phyloP scores from a whole-genome alignment of 306 rosid genomes.

The Gastrolobium bilobum region DNA sequence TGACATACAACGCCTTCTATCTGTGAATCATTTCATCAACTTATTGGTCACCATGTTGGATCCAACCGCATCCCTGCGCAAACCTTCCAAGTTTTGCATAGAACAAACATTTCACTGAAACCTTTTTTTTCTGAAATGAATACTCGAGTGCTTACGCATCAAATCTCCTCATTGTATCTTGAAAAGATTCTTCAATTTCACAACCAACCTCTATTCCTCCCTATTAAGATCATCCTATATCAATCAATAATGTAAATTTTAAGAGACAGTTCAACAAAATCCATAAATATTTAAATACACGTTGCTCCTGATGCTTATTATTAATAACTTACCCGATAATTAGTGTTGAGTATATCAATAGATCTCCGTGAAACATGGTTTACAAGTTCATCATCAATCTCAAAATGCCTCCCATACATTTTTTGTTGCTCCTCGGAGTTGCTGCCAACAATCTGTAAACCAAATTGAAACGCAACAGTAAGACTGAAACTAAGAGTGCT shows the following conservation, averaged over 20 bases:
- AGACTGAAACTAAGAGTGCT: slow-evolving; percentile 1
- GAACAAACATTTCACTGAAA: slow-evolving; percentile 43
- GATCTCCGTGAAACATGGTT: slow-evolving; percentile 90
- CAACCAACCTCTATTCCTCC: slow-evolving; percentile 88
- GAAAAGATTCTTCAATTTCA: slow-evolving; percentile 84
- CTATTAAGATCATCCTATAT: slow-evolving; percentile 75
- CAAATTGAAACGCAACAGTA: slow-evolving; percentile 28
- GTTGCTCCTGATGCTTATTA: background rate
- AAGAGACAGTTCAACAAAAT: slow-evolving; percentile 24
- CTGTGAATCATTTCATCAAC: slow-evolving; percentile 16
- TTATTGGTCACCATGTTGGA: slow-evolving; percentile 32
- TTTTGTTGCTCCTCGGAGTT: slow-evolving; percentile 96
- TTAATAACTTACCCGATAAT: slow-evolving; percentile 79
- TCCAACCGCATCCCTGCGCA: slow-evolving; percentile 28
- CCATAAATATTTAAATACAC: background rate
- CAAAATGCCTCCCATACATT: slow-evolving; percentile 97
- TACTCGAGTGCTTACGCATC: slow-evolving; percentile 1
- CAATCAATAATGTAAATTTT: slow-evolving; percentile 27
- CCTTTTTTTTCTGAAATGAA: slow-evolving; percentile 28
- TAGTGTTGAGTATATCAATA: slow-evolving; percentile 81
- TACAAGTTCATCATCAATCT: slow-evolving; percentile 91
- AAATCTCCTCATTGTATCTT: slow-evolving; percentile 68
- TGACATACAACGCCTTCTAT: background rate
- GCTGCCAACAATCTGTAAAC: slow-evolving; percentile 78
- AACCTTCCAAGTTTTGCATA: slow-evolving; percentile 29